Conservation (phyloP, 768 basidiomycete species). For the Phylloporus scabripes region DNA sequence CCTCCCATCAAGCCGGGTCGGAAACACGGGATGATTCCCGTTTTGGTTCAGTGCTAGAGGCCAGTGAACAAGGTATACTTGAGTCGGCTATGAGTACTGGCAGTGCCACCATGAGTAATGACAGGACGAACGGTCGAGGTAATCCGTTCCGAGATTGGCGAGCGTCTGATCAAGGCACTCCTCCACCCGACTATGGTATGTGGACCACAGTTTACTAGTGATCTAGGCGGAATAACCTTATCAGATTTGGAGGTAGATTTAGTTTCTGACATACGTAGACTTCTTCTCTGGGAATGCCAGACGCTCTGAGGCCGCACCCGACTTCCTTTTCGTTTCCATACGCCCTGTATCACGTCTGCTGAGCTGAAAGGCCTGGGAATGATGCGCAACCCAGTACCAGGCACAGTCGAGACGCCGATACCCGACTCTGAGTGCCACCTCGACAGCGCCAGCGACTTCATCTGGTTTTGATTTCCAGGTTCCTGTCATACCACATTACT, state of each 20-base stretch:
- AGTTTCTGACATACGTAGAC: slow-evolving; percentile 45
- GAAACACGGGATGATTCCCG: slow-evolving; percentile 57
- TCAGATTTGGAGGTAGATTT: not conserved
- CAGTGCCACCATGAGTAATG: not conserved
- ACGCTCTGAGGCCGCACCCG: slow-evolving; percentile 70
- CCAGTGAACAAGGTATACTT: slow-evolving; percentile 73
- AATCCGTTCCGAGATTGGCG: slow-evolving; percentile 73
- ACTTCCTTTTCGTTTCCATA: slow-evolving; percentile 81
- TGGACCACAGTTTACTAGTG: slow-evolving; percentile 67
- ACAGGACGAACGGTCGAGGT: slow-evolving; percentile 66
- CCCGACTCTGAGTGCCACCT: slow-evolving; percentile 68
- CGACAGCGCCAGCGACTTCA: slow-evolving; percentile 67
- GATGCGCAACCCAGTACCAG: slow-evolving; percentile 28
- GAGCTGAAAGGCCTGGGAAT: not conserved
- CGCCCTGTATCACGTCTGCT: slow-evolving; percentile 36
- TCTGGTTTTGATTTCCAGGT: slow-evolving; percentile 79
- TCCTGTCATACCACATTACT: slow-evolving; percentile 35
- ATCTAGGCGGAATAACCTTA: slow-evolving; percentile 38
- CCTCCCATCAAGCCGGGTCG: slow-evolving; percentile 51
- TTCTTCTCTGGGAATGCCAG: slow-evolving; percentile 72
- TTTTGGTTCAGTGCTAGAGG: slow-evolving; percentile 69
- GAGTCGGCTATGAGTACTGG: not conserved
- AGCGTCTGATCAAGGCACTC: slow-evolving; percentile 72
- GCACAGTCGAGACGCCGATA: slow-evolving; percentile 79
- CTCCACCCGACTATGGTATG: slow-evolving; percentile 67